These are phyloP conservation scores for Peniophora sp. DNA, from an alignment of 1,284 basidiomycete species.

Conservation along the genomic window DNA sequence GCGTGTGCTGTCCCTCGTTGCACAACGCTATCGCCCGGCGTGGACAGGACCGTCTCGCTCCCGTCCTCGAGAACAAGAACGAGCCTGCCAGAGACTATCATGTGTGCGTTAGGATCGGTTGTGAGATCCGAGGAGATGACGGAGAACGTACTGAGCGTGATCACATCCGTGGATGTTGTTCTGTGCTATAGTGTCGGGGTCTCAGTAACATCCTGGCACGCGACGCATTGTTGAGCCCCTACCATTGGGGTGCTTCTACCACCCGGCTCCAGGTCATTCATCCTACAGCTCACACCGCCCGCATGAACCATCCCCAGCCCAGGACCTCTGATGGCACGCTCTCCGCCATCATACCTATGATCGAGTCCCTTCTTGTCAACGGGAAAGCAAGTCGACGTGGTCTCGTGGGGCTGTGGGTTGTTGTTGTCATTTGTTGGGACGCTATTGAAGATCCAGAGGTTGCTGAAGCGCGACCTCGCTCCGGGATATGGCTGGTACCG, in stretches of 20 bases:
- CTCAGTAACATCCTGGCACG: too few relatives aligned
- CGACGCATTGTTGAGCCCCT: not conserved
- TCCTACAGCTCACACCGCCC: slow-evolving; percentile 39
- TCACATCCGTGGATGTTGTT: slow-evolving; percentile 51
- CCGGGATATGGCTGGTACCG: too few relatives aligned
- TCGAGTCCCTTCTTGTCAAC: not conserved
- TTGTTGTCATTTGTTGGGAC: slow-evolving; percentile 52
- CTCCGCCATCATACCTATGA: slow-evolving; percentile 42
- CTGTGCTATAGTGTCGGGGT: slow-evolving; percentile 23
- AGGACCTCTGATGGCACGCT: slow-evolving; percentile 28
- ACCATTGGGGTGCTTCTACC: slow-evolving; percentile 40
- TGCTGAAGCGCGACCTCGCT: not conserved
- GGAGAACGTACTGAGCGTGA: slow-evolving; percentile 40
- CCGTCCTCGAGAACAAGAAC: slow-evolving; percentile 51
- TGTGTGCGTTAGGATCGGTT: not conserved
- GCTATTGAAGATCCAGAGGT: slow-evolving; percentile 45
- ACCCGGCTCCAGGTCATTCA: slow-evolving; percentile 51
- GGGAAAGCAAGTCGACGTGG: too few relatives aligned
- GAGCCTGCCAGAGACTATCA: slow-evolving; percentile 44
- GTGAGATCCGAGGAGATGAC: not conserved
- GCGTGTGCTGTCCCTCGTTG: slow-evolving; percentile 54
- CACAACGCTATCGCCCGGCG: slow-evolving; percentile 48
- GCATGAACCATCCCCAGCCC: slow-evolving; percentile 32
- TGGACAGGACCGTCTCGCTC: slow-evolving; percentile 41
- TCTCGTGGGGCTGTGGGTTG: slow-evolving; percentile 2